phyloP scores from a whole-genome alignment of 2,329 filamentous ascomycete genomes.

The Diaporthe caulivora region DNA sequence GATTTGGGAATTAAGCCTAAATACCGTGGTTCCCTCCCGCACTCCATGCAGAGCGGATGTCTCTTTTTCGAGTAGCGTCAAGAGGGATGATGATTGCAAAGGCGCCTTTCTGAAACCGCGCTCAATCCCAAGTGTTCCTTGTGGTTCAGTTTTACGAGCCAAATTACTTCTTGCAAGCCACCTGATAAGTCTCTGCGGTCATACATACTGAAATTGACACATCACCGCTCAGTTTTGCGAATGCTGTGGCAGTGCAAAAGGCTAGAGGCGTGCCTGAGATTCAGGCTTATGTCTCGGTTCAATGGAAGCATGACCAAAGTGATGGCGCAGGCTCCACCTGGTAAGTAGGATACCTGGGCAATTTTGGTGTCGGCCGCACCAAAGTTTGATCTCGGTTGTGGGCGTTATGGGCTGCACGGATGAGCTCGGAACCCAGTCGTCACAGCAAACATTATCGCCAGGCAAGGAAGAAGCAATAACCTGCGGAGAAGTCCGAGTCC shows the following conservation, averaged over 20 bases:
- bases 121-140: neutral
- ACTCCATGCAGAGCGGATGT: neutral
- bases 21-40: neutral
- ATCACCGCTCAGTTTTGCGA: neutral
- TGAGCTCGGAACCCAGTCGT: neutral
- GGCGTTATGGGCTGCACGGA: neutral
- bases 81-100: no score
- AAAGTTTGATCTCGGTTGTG: neutral
- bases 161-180: neutral
- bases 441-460: neutral
- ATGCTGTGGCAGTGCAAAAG: neutral
- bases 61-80: neutral
- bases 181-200: neutral
- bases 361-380: neutral
- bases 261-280: neutral
- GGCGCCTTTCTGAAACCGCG: neutral
- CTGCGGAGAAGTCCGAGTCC: no score
- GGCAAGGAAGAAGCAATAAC: neutral
- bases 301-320: constrained; percentile 6
- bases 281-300: constrained; percentile 28
- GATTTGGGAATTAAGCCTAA: constrained; percentile 29
- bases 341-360: neutral
- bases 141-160: neutral
- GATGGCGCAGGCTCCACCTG: neutral
- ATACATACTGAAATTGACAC: neutral